A percentile compares a stretch with the other conserved stretches of the same genome.
Evolutionary conservation across 768 basidiomycete species (phyloP).

Genomic region (Tricholoma flavovirens): DNA sequence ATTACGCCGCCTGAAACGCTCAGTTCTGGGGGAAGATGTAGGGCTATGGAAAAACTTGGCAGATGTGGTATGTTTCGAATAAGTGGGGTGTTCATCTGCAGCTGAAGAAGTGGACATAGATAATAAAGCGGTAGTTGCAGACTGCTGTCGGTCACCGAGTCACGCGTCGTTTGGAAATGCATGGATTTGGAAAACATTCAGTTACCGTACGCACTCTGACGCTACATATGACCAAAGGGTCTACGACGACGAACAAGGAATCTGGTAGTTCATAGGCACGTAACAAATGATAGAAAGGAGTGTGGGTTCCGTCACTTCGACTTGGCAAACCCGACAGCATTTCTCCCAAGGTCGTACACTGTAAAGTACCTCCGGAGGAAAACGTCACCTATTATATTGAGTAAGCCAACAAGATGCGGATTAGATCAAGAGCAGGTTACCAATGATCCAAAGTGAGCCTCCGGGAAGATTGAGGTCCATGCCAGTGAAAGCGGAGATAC

Average conservation of each 20-base stretch:
- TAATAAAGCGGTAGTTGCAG: too few relatives aligned
- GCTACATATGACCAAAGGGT: not conserved
- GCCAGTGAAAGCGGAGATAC: slow-evolving; percentile 90
- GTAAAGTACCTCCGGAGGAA: slow-evolving; percentile 91
- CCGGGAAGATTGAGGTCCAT: slow-evolving; percentile 84
- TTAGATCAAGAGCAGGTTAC: slow-evolving; percentile 32
- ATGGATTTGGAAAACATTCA: not conserved
- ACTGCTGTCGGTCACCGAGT: not conserved
- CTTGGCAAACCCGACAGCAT: slow-evolving; percentile 82
- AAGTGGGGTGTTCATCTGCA: not conserved
- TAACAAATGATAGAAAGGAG: not conserved
- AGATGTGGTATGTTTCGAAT: not conserved
- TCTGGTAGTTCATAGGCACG: not conserved
- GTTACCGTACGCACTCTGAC: not conserved
- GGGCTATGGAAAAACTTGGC: slow-evolving; percentile 6
- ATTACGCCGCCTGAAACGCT: slow-evolving; percentile 21
- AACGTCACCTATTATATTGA: slow-evolving; percentile 53
- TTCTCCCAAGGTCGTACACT: slow-evolving; percentile 74
- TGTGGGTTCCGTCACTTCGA: slow-evolving; percentile 18
- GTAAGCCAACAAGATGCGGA: slow-evolving; percentile 1
- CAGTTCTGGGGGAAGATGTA: slow-evolving; percentile 17
- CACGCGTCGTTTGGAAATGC: not conserved
- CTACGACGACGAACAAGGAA: not conserved
- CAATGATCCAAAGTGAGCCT: slow-evolving; percentile 84
- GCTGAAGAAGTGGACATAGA: not conserved